Percentiles rank a stretch among this genome's conserved stretches.
phyloP scores from a whole-genome alignment of 2,329 filamentous ascomycete genomes.

The Sclerotinia spermophila region DNA sequence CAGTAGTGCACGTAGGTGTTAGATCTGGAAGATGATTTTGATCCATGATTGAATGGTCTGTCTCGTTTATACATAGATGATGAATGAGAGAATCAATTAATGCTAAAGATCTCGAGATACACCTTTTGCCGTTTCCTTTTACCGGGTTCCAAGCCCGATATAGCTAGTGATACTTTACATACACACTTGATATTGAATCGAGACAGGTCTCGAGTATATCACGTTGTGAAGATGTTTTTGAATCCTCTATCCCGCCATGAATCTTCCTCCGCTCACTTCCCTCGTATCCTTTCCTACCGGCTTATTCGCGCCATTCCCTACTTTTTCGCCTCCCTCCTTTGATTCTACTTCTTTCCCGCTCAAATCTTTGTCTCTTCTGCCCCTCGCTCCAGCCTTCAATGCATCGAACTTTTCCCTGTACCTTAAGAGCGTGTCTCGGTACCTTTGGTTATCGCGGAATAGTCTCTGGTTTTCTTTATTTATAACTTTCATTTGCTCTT shows the following conservation, averaged over 20 bases:
- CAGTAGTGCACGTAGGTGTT: background rate
- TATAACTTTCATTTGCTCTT: slow-evolving; percentile 58
- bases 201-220: background rate
- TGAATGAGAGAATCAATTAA: background rate
- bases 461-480: slow-evolving; percentile 61
- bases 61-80: background rate
- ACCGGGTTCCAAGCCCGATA: background rate
- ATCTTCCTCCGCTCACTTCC: background rate
- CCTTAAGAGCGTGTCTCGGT: slow-evolving; percentile 49
- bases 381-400: slow-evolving; percentile 60
- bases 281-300: background rate
- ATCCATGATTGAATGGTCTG: background rate
- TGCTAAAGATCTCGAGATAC: background rate
- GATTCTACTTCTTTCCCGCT: slow-evolving; percentile 20
- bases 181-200: background rate
- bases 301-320: background rate
- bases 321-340: background rate
- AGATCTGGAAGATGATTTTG: background rate
- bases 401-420: slow-evolving; percentile 67
- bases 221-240: background rate
- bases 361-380: slow-evolving; percentile 33
- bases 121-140: background rate
- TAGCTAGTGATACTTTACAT: background rate
- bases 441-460: slow-evolving; percentile 57
- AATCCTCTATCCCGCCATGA: background rate